These are phyloP conservation scores for Histomonas meleagridis DNA, from an alignment of 208 protist genomes.

Conservation along the genomic window DNA sequence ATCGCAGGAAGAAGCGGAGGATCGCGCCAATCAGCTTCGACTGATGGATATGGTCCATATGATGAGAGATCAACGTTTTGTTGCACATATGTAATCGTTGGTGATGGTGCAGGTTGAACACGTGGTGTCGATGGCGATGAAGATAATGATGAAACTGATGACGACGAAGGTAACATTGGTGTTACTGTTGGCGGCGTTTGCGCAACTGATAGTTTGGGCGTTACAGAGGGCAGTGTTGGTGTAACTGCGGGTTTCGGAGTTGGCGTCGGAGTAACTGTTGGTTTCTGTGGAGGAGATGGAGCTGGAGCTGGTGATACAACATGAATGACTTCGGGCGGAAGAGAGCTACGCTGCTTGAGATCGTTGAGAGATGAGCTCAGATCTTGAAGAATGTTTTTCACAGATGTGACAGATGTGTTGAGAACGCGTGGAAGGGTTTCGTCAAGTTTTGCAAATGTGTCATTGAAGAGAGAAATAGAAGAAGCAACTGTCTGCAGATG, in stretches of 20 bases:
- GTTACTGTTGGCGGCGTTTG: too few species aligned
- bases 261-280: too few species aligned
- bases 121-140: too few species aligned
- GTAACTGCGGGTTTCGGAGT: too few species aligned
- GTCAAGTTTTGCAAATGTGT: neutral
- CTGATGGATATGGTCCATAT: neutral
- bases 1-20: neutral
- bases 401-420: neutral
- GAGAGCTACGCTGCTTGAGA: neutral
- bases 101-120: too few species aligned
- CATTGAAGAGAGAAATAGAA: neutral
- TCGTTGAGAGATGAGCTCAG: neutral
- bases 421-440: neutral
- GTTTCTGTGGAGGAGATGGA: neutral
- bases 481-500: neutral
- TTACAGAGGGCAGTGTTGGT: too few species aligned
- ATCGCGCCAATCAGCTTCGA: neutral
- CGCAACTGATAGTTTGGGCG: too few species aligned
- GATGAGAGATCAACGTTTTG: neutral
- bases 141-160: too few species aligned
- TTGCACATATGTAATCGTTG: too few species aligned
- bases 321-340: neutral
- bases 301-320: neutral
- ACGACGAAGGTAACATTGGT: too few species aligned
- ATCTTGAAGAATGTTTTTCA: neutral